Base-by-base conservation (phyloP, 2,329 filamentous ascomycete species). In the Sclerotinia subarctica region DNA sequence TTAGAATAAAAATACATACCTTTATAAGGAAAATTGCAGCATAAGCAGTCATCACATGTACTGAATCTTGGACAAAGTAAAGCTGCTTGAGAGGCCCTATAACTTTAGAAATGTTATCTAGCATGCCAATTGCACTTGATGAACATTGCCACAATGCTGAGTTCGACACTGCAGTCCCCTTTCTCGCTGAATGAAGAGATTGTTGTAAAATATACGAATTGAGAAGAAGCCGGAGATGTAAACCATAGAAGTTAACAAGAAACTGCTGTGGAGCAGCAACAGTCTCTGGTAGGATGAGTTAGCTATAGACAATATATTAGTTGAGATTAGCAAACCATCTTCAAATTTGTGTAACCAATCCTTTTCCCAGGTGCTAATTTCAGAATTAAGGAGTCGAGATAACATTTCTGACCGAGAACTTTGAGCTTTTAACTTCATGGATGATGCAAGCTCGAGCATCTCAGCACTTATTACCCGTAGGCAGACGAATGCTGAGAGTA, bases 91-190 rank as follows among this genome's bases (percentile, higher is more conserved):
- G 69, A 60, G 75, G 72, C 19, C 72, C 71, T 42, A 72, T 68
- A 26, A 69, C 65, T 29, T 70, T 62, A 21, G 75, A 74, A 24
- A 80, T 77, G 26, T 91, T 88, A 73, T 89, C 85, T 5, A 87
- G 85, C 47, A 91, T 91, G 87, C 88, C 88, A 3, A 91, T 75
- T 32, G 78, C 77, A 29, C 74, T 76, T 2, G 75, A 75, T 29
- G 75, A 79, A 49, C 76, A 75, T 17, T 74, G 69, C 76, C 74
- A 80, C 1, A 76, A 72, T n/a, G 75, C 73, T 65, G 47, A 73
- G 71, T 71, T 77, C 70, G 59, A 79, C 68, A 72, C 75, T 72
- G 49, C 73, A 26, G 68, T 70, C 6, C 73, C 71, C 15, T 70
- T 70, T 46, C 69, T 73, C 19, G 56, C 68, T 4, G 72, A 73